Evolutionary conservation across 352 stramenopile species (phyloP), one percentile per base, ranked within the genome.

Genomic region (Pythium guiyangense): DNA sequence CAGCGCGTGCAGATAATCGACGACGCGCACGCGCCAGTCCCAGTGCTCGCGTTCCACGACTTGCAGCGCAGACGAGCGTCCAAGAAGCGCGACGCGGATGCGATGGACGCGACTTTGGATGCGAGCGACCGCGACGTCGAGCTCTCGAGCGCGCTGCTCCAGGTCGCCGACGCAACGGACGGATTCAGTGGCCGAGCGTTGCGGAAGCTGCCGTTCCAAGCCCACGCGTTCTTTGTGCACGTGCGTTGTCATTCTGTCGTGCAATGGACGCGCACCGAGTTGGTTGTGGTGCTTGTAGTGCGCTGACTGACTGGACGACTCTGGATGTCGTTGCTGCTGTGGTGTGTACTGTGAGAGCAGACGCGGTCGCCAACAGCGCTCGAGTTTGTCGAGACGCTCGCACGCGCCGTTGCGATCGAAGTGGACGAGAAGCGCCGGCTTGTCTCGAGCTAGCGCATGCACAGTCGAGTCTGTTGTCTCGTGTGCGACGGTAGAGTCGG

Each of bases 171-270:
- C 53, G 63, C 67, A 43, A 61, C 77, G 12, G 67, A 91, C 18
- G 84, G 78, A 0, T 80, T 95, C 20, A 94, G 82, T 37, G 87
- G 87, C 5, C 70, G 87, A 31, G 73, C 75, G 17, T 56, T 96
- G 34, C 82, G 87, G 15, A 96, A 96, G 40, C 70, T 96, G 12
- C 87, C 87, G 1, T 96, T 96, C 50, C 84, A 94, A 48, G 77
- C 85, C 1, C 73, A 92, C 52, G 74, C 84, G 3, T 79, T 84
- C 47, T 93, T 87, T 55, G 69, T 78, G 15, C 74, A 84, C 72
- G 77, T 90, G 67, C 34, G 2, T 45, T 22, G 22, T 22, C 22
- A 22, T 22, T 22, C 22, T 22, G 22, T 22, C 22, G 22, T 22
- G 22, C 22, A 22, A 22, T 22, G 22, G 0, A 22, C 22, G 22